Evolutionary conservation across 257 asterid species (phyloP).

Genomic region (Capsicum chinense): DNA sequence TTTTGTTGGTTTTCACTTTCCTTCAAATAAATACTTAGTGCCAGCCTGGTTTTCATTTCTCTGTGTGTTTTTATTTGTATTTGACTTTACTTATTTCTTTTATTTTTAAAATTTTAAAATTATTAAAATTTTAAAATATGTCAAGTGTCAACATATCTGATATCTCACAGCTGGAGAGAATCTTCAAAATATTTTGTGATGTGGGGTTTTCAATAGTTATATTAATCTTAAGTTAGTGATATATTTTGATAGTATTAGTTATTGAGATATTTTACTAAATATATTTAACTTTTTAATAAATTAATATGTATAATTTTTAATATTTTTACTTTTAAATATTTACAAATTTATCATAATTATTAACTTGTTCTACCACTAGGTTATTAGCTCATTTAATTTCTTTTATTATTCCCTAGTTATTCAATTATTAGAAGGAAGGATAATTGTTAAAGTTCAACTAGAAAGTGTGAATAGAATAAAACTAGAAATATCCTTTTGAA

Average conservation of each 20-base stretch:
- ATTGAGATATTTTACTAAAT: neutral
- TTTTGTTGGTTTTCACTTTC: neutral
- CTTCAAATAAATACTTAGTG: neutral
- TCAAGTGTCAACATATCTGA: slow-evolving; percentile 17
- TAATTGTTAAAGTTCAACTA: neutral
- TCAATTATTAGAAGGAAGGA: neutral
- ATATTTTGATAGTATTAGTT: neutral
- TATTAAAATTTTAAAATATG: neutral
- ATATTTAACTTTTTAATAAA: neutral
- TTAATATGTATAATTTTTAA: neutral
- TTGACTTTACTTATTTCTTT: slow-evolving; percentile 20
- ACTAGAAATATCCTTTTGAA: neutral
- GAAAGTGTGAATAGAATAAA: slow-evolving; percentile 21
- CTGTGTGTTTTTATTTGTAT: slow-evolving; percentile 24
- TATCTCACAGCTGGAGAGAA: slow-evolving; percentile 24
- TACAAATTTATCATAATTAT: neutral
- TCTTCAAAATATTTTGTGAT: neutral
- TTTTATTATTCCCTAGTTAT: slow-evolving; percentile 4
- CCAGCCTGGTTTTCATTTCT: slow-evolving; percentile 21
- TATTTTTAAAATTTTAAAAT: neutral
- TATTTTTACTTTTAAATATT: neutral
- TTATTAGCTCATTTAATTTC: too few species aligned
- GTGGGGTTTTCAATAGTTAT: neutral
- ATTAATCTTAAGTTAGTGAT: neutral
- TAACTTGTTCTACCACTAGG: too few species aligned